Base-by-base conservation (phyloP, 2,329 filamentous ascomycete species). In the Trichoderma sp. region DNA sequence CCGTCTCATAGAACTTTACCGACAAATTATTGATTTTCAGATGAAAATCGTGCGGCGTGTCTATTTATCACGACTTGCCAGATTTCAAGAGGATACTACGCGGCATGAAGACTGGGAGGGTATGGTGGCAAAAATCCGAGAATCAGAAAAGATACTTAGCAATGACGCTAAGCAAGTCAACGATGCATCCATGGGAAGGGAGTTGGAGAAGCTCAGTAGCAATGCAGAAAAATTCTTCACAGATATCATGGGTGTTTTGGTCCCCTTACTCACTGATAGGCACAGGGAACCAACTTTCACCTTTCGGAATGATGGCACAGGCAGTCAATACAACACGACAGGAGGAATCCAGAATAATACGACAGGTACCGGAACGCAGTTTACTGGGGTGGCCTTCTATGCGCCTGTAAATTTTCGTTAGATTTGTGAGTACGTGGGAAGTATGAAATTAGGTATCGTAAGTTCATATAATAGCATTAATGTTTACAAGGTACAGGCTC, bases 271-370 rank as follows among this genome's bases (percentile, higher is more conserved):
- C 5, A 30, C 3, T 4, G 9, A n/a, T 6, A 43, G 14, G 1
- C 14, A 2, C 34, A 28, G 1, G 3, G 24, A 2, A 3, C n/a
- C n/a, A n/a, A n/a, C n/a, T n/a, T 6, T 28, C 4, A 3, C 4
- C 6, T 47, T 47, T 30, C 15, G 3, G 9, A 47, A 63, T 14
- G 9, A 47, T 4, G 61, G 36, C 3, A 5, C 34, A n/a, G 61
- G 61, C 12, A 21, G 11, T 30, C 61, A 63, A 7, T 30, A 21
- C 26, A 63, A 47, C 15, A 4, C 36, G 3, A 47, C 60, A 6
- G 60, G 34, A 6, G 60, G 34, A 3, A 11, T 1, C 0, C 60
- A 47, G 24, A 6, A 47, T 11, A 43, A 30, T 11, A 5, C 4
- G 1, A 30, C 8, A 4, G 32, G 12, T 4, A 62, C 9, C 5